Percentiles rank a stretch among this genome's conserved stretches.
Conservation (phyloP, 2,329 filamentous ascomycete genomes). For the Bipolaris bicolor region DNA sequence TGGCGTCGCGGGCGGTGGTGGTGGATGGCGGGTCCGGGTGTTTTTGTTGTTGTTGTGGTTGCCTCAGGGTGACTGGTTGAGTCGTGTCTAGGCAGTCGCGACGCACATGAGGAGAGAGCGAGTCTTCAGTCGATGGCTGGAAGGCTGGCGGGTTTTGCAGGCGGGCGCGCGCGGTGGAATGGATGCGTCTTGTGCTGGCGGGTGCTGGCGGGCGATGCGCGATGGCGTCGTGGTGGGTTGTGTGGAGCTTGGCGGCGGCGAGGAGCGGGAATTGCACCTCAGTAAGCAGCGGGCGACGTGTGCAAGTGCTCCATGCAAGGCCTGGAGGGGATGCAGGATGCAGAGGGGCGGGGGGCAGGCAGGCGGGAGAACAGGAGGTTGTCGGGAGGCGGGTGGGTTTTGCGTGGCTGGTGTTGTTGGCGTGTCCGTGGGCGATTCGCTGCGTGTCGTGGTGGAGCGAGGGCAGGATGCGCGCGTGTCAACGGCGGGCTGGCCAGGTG, state of each 20-base stretch:
- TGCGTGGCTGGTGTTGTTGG: constrained; percentile 21
- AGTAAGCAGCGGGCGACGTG: constrained; percentile 39
- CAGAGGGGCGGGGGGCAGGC: constrained; percentile 18
- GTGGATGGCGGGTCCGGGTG: constrained; percentile 12
- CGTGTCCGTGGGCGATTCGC: constrained; percentile 35
- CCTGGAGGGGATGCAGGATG: constrained; percentile 23
- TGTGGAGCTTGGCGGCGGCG: constrained; percentile 21
- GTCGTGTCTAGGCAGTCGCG: constrained; percentile 22
- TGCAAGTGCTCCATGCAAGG: constrained; percentile 45
- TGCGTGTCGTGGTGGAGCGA: constrained; percentile 25
- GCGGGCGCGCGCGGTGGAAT: constrained; percentile 30
- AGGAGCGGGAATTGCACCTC: constrained; percentile 33
- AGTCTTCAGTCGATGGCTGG: constrained; percentile 39
- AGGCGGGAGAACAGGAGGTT: neutral
- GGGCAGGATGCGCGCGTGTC: constrained; percentile 30
- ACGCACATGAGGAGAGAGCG: constrained; percentile 29
- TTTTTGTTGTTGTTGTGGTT: neutral
- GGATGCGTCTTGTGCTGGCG: constrained; percentile 38
- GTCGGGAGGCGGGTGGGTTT: constrained; percentile 18
- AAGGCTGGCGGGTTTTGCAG: constrained; percentile 21
- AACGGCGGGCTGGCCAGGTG: constrained; percentile 25
- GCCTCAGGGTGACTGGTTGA: constrained; percentile 4
- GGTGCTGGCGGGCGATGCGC: constrained; percentile 29
- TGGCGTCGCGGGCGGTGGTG: constrained; percentile 5
- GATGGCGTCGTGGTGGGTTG: constrained; percentile 12